A percentile compares a stretch with the other conserved stretches of the same genome.
These are phyloP conservation scores for Kurtzmaniella natalensis DNA, from an alignment of 1,139 yeast species.

Conservation along the genomic window DNA sequence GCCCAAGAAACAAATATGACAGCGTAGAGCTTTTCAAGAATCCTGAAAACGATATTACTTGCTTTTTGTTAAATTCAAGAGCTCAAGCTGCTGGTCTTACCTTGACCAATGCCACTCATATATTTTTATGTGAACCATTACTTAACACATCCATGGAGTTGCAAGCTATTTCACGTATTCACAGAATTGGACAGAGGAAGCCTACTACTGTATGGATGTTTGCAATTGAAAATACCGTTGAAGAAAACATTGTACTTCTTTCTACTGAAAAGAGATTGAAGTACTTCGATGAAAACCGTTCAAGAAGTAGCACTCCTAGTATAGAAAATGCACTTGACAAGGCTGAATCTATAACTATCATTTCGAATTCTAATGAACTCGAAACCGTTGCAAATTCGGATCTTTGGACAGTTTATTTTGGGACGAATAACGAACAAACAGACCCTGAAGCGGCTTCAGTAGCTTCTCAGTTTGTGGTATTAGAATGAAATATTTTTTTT, in stretches of 20 bases:
- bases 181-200: slow-evolving; percentile 81
- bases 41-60: slow-evolving; percentile 57
- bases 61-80: slow-evolving; percentile 78
- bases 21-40: slow-evolving; percentile 63
- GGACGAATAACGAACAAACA: not conserved
- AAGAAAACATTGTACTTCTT: slow-evolving; percentile 71
- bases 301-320: not conserved
- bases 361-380: slow-evolving; percentile 46
- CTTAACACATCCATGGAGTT: slow-evolving; percentile 83
- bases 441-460: too few relatives aligned
- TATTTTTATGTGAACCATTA: slow-evolving; percentile 84
- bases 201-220: slow-evolving; percentile 91
- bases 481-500: not conserved
- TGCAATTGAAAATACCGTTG: slow-evolving; percentile 80
- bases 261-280: slow-evolving; percentile 49
- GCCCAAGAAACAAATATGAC: slow-evolving; percentile 27
- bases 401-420: slow-evolving; percentile 57
- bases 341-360: slow-evolving; percentile 36
- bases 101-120: slow-evolving; percentile 85
- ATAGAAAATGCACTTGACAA: slow-evolving; percentile 14
- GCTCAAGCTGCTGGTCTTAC: slow-evolving; percentile 90
- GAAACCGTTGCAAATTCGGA: slow-evolving; percentile 54
- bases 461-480: not conserved
- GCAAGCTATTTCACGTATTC: slow-evolving; percentile 89
- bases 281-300: slow-evolving; percentile 19